Percentiles rank a stretch among this genome's conserved stretches.
Evolutionary conservation across 345 rosid genomes (phyloP).

Genomic region (Excoecaria cochinchinensis): DNA sequence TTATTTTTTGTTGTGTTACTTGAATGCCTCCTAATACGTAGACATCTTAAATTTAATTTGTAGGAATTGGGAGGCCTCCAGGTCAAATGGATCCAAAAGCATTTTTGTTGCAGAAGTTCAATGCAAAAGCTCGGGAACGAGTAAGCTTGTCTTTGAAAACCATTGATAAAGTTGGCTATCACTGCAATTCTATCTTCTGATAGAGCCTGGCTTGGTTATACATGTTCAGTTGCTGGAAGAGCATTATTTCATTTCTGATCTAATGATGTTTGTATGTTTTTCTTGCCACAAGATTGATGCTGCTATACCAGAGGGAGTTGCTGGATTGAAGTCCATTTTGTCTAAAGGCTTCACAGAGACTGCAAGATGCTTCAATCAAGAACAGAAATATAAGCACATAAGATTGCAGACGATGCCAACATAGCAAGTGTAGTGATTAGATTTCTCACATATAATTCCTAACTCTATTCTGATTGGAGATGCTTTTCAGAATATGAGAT

Average conservation of each 20-base stretch:
- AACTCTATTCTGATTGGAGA: too few species aligned
- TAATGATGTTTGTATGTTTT: neutral
- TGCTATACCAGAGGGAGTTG: constrained; percentile 73
- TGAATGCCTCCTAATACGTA: neutral
- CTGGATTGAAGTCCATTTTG: constrained; percentile 55
- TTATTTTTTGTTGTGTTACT: neutral
- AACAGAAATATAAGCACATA: constrained; percentile 83
- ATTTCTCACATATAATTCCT: neutral
- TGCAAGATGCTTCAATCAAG: constrained; percentile 60
- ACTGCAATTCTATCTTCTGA: too few species aligned
- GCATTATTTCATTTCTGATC: neutral
- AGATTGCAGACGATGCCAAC: constrained; percentile 50
- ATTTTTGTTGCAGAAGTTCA: constrained; percentile 84
- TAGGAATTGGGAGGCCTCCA: constrained; percentile 84
- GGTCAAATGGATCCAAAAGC: constrained; percentile 99
- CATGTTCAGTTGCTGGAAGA: neutral
- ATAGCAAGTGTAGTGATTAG: constrained; percentile 22
- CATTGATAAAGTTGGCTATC: too few species aligned
- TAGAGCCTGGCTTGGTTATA: neutral
- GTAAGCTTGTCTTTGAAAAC: constrained; percentile 37
- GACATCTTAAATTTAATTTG: neutral
- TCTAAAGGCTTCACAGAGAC: constrained; percentile 73
- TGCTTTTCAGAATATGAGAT: too few species aligned
- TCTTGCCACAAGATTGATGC: constrained; percentile 53
- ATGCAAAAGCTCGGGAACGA: constrained; percentile 50